phyloP scores from a whole-genome alignment of 2,329 filamentous ascomycete genomes.

The Westerdykella sp. region DNA sequence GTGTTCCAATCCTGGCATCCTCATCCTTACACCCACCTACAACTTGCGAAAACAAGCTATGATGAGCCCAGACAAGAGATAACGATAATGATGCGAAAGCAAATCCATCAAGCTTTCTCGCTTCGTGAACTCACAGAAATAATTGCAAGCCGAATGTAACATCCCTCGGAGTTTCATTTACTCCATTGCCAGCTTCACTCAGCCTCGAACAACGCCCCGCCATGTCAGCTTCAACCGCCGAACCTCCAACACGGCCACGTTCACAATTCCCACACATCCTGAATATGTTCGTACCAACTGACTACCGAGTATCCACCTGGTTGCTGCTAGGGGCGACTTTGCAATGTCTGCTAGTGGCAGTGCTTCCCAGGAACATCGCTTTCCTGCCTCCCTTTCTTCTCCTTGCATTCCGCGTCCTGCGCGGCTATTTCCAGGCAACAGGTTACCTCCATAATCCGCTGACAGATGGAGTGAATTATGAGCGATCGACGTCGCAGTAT shows the following conservation, averaged over 20 bases:
- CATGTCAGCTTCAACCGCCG: too few relatives aligned
- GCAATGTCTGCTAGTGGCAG: slow-evolving; percentile 3
- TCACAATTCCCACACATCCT: background rate
- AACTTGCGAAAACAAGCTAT: too few relatives aligned
- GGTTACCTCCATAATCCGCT: slow-evolving; percentile 4
- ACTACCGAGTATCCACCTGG: slow-evolving; percentile 9
- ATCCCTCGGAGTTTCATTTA: too few relatives aligned
- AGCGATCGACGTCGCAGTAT: slow-evolving; percentile 5
- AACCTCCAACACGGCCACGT: background rate
- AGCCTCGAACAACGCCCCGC: too few relatives aligned
- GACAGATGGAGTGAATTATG: slow-evolving; percentile 1
- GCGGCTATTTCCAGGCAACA: slow-evolving; percentile 6
- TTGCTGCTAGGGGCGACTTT: slow-evolving; percentile 6
- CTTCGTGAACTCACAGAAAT: too few relatives aligned
- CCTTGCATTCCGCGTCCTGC: slow-evolving; percentile 4
- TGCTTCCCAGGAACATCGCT: slow-evolving; percentile 7
- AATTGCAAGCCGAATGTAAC: too few relatives aligned
- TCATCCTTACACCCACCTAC: too few relatives aligned
- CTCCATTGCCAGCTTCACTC: too few relatives aligned
- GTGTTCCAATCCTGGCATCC: too few relatives aligned
- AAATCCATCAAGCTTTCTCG: too few relatives aligned
- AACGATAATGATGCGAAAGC: too few relatives aligned
- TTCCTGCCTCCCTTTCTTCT: slow-evolving; percentile 5
- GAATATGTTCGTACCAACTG: slow-evolving; percentile 1
- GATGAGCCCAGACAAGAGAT: too few relatives aligned